Evolutionary conservation across 2,329 filamentous ascomycete genomes (phyloP), one percentile per base, ranked within the genome.

Genomic region (Microdochium nivale): DNA sequence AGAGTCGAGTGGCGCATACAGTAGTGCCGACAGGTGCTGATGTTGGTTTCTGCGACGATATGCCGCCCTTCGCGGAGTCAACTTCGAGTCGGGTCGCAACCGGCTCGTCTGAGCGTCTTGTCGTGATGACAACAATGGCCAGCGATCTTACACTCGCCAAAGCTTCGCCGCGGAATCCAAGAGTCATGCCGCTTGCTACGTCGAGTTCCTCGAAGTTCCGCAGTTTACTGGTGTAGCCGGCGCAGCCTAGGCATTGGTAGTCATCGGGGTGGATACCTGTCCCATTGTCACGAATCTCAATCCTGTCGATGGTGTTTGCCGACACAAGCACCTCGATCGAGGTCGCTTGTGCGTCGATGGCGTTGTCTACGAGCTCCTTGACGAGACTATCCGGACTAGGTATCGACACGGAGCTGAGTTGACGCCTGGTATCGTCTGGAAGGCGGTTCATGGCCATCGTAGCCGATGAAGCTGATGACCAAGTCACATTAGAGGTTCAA

Each of bases 111-210:
- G 78, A 70, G 2, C 81, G 80, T 55, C 80, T 79, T 3, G 87
- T 90, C 14, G 75, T 86, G 49, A 90, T 69, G 8, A 68, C 70
- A 44, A 90, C 68, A 3, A 74, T 71, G 35, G 80, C 81, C 52
- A 88, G 62, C 43, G 78, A 74, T 53, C 80, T 84, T 53, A 77
- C 75, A 63, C 81, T 83, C 37, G 86, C 84, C 54, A 92, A 69
- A 16, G 87, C 87, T 61, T 89, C 81, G 21, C 88, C 88, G 33
- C 88, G 79, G 61, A 91, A 92, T 2, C 88, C 88, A n/a, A 91
- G 74, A 30, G 77, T 84, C 44, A 69, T 72, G 1, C 78, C 76
- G 8, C 78, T 81, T 21, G 84, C 68, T 1, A 61, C 64, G 49
- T 69, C 72, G 35, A 90, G 69, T 49, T 90, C 84, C 0, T 80